phyloP scores from a whole-genome alignment of 805 yeast genomes.

The Pichia kluyveri region DNA sequence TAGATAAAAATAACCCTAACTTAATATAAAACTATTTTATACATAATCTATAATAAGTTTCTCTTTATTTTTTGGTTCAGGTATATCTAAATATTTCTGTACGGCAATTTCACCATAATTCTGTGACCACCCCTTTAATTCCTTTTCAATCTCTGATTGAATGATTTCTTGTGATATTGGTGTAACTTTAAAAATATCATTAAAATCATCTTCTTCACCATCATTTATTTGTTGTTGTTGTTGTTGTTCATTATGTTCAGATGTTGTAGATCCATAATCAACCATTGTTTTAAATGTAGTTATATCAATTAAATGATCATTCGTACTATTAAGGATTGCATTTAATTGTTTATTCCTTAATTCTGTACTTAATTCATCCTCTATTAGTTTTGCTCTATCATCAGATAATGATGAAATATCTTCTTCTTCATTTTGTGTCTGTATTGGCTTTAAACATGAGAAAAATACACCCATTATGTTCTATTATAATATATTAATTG shows the following conservation, averaged over 20 bases:
- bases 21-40: no score
- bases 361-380: slow-evolving; percentile 19
- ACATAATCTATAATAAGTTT: neutral
- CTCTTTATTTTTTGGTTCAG: neutral
- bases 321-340: slow-evolving; percentile 25
- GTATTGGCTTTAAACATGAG: slow-evolving; percentile 20
- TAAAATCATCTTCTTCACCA: neutral
- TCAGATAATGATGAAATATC: slow-evolving; percentile 4
- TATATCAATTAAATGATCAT: slow-evolving; percentile 26
- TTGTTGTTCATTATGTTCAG: no score
- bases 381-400: slow-evolving; percentile 5
- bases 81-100: neutral
- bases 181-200: neutral
- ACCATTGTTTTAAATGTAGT: slow-evolving; percentile 12
- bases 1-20: no score
- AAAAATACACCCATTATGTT: slow-evolving; percentile 26
- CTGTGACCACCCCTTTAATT: neutral
- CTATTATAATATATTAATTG: no score
- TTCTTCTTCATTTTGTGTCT: slow-evolving; percentile 5
- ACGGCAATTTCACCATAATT: neutral
- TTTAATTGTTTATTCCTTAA: slow-evolving; percentile 25
- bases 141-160: neutral
- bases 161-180: neutral
- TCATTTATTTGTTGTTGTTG: neutral
- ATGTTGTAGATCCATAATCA: neutral